These are phyloP conservation scores for Starmerella khaoyaiensis DNA, from an alignment of 805 yeast species.

Conservation along the genomic window DNA sequence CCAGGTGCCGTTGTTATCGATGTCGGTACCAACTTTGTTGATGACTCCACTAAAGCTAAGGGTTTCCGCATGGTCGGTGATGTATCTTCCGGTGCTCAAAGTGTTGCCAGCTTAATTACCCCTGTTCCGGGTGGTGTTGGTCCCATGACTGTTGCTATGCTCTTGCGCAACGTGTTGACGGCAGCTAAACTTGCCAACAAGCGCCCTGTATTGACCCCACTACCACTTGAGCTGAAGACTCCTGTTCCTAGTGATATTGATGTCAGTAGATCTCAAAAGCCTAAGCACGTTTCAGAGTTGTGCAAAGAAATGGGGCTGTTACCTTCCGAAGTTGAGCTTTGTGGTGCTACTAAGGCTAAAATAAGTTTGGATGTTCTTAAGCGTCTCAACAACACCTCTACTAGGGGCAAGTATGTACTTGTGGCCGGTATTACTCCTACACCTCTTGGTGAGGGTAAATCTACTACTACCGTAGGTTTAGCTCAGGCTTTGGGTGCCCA, in stretches of 20 bases:
- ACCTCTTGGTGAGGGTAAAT: slow-evolving; percentile 95
- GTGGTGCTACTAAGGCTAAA: slow-evolving; percentile 84
- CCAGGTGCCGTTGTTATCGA: slow-evolving; percentile 76
- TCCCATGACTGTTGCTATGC: slow-evolving; percentile 98
- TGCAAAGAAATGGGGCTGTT: slow-evolving; percentile 75
- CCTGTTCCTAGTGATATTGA: slow-evolving; percentile 90
- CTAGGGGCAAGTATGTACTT: slow-evolving; percentile 78
- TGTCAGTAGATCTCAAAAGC: slow-evolving; percentile 77
- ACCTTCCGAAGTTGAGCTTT: slow-evolving; percentile 69
- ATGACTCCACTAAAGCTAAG: slow-evolving; percentile 58
- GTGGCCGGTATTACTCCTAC: slow-evolving; percentile 98
- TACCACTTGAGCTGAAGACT: slow-evolving; percentile 38
- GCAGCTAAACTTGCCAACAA: slow-evolving; percentile 50
- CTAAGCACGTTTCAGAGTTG: slow-evolving; percentile 62
- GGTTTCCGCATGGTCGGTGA: slow-evolving; percentile 90
- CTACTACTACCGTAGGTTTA: slow-evolving; percentile 89
- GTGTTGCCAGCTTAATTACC: slow-evolving; percentile 58
- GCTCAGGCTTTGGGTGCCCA: slow-evolving; percentile 97
- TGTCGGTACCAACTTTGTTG: slow-evolving; percentile 86
- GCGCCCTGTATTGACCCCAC: slow-evolving; percentile 40
- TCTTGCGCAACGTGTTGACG: slow-evolving; percentile 64
- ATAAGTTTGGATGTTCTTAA: slow-evolving; percentile 56
- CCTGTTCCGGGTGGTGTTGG: slow-evolving; percentile 99
- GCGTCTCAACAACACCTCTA: slow-evolving; percentile 47
- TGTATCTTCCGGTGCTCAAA: slow-evolving; percentile 56